A percentile compares a stretch with the other conserved stretches of the same genome.
Evolutionary conservation across 139 green algal species (phyloP).

Genomic region (Zygnema cylindricum): DNA sequence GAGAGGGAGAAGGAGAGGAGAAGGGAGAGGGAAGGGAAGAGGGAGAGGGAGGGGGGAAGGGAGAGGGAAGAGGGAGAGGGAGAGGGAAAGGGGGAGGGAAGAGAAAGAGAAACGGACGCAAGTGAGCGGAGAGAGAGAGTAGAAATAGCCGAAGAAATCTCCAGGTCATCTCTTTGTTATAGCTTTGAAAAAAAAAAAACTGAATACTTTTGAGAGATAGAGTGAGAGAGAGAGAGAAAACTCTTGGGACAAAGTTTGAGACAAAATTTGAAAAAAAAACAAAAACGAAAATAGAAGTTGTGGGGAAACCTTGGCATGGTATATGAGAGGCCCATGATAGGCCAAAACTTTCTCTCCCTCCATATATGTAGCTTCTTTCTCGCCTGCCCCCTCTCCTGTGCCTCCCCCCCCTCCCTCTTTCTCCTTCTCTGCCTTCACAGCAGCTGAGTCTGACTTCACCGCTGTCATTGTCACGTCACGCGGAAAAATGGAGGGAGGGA

Average conservation of each 20-base stretch:
- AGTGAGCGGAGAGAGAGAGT: background rate
- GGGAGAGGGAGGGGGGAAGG: background rate
- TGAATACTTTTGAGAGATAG: background rate
- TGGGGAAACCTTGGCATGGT: constrained; percentile 39
- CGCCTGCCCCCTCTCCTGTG: background rate
- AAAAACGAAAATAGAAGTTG: background rate
- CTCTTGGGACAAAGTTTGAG: background rate
- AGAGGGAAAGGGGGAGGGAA: background rate
- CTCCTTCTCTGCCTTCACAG: background rate
- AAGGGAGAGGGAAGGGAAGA: background rate
- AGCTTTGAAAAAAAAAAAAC: background rate
- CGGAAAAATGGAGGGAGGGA: background rate
- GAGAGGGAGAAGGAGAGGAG: background rate
- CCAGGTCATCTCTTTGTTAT: too few relatives aligned
- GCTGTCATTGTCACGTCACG: background rate
- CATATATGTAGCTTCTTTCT: constrained; percentile 1
- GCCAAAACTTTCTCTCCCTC: constrained; percentile 50
- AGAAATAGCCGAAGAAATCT: background rate
- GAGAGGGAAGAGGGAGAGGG: background rate
- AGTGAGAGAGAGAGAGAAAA: background rate
- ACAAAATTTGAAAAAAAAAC: background rate
- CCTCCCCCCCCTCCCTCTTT: background rate
- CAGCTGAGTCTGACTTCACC: background rate
- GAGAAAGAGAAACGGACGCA: background rate
- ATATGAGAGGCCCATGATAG: constrained; percentile 49